phyloP scores from a whole-genome alignment of 345 rosid species.

The Isatis tinctoria region DNA sequence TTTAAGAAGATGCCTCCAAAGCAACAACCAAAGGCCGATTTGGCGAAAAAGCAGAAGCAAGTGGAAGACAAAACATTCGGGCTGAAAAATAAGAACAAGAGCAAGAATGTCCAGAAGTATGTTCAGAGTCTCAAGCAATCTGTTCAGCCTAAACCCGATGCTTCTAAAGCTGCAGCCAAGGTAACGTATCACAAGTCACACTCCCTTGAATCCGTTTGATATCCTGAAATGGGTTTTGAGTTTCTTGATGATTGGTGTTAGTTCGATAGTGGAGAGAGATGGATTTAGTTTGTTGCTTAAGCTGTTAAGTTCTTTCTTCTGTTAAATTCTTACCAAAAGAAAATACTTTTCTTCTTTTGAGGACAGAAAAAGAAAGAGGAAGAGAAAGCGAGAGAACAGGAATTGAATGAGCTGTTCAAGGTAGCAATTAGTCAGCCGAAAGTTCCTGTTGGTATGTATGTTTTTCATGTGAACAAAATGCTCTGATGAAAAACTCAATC shows the following conservation, averaged over 20 bases:
- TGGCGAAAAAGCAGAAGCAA: slow-evolving; percentile 89
- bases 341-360: neutral
- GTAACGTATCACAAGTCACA: slow-evolving; percentile 21
- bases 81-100: slow-evolving; percentile 88
- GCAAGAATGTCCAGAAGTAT: slow-evolving; percentile 91
- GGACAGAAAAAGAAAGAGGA: slow-evolving; percentile 97
- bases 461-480: neutral
- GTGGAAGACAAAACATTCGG: slow-evolving; percentile 97
- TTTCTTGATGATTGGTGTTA: slow-evolving; percentile 5
- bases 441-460: slow-evolving; percentile 66
- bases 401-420: slow-evolving; percentile 89
- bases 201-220: neutral
- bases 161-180: slow-evolving; percentile 67
- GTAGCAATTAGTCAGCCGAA: slow-evolving; percentile 92
- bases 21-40: slow-evolving; percentile 76
- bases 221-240: neutral
- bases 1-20: slow-evolving; percentile 73
- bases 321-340: neutral
- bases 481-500: neutral
- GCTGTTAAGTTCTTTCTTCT: neutral
- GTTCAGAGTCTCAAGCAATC: slow-evolving; percentile 78
- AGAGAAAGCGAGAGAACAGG: slow-evolving; percentile 91
- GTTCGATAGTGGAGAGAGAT: slow-evolving; percentile 5
- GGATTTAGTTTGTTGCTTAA: neutral
- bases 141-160: slow-evolving; percentile 77